Evolutionary conservation across 805 yeast genomes (phyloP).

Genomic region (Saturnispora bothae): DNA sequence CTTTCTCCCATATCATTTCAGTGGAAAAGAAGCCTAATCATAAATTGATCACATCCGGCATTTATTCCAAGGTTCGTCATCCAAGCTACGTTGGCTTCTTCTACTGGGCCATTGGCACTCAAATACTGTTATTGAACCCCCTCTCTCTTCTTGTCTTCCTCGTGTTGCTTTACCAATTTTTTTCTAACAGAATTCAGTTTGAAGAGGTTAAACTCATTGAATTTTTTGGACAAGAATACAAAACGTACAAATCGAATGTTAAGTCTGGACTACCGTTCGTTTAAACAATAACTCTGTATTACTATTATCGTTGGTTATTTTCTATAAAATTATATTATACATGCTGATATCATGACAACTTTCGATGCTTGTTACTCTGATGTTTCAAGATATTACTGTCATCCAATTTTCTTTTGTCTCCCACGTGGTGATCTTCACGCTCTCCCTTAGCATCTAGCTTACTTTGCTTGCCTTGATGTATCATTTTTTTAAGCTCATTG

Average conservation of each 20-base stretch:
- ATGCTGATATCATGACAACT: too few species aligned
- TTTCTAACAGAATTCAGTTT: constrained; percentile 48
- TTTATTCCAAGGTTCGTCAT: constrained; percentile 62
- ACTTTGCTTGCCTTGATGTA: too few species aligned
- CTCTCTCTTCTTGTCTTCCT: constrained; percentile 45
- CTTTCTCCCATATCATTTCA: constrained; percentile 76
- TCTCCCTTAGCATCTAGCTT: background rate
- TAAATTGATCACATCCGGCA: constrained; percentile 58
- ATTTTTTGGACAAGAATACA: constrained; percentile 67
- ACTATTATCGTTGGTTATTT: too few species aligned
- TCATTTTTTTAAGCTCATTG: too few species aligned
- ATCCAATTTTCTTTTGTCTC: background rate
- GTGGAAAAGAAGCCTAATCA: constrained; percentile 44
- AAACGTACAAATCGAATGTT: constrained; percentile 37
- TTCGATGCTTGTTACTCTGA: too few species aligned
- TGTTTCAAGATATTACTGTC: too few species aligned
- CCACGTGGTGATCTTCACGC: background rate
- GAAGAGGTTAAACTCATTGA: constrained; percentile 59
- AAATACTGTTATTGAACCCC: constrained; percentile 59
- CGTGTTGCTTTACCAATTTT: constrained; percentile 56
- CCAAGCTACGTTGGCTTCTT: constrained; percentile 90
- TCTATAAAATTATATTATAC: background rate
- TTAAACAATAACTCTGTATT: background rate
- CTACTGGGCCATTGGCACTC: constrained; percentile 89
- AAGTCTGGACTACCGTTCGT: constrained; percentile 60